Base-by-base conservation (phyloP, 768 basidiomycete species). In the Russula dissimulans region DNA sequence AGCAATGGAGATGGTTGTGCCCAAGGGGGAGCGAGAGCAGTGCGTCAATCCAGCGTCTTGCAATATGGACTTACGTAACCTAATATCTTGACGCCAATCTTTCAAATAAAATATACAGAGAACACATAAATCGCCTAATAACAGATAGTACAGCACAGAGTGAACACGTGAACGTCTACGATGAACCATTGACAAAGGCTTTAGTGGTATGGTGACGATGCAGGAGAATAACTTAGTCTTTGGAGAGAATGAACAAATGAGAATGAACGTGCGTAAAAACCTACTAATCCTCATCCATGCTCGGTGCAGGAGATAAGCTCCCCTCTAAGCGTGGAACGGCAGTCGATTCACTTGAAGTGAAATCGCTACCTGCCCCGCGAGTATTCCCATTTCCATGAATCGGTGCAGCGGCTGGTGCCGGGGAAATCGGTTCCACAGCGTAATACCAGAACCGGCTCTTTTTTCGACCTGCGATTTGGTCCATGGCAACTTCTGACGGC, bases 391-490 rank as follows among this genome's bases (percentile, higher is more conserved):
- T 43, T 43, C n/a, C 46, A 46, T 52, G 55, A 38, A 38, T 49
- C n/a, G 59, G 43, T n/a, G 54, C 48, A 3, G 22, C 43, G 9
- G 36, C 38, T 18, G 49, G 42, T 39, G 56, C 12, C 31, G 72
- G 75, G 8, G 79, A 71, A 46, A 80, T 67, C 1, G 89, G 86
- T 66, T 92, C 90, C 29, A 92, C 87, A 18, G 90, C 90, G 64
- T 93, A 93, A 46, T 87, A 86, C 89, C 90, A 91, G 70, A 85
- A 91, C 68, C 87, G 91, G 68, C 90, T 91, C 71, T 80, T 84
- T 75, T 89, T 91, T 75, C 86, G 89, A 62, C 89, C 89, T 38
- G 81, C 83, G 26, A 89, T 77, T 60, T 85, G 80, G 59, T 89
- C 89, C 69, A 89, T 64, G n/a, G 86, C 86, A 45, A 84, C 75